Conservation (phyloP, 768 basidiomycete genomes). For the Hygrophorus pudorinus region DNA sequence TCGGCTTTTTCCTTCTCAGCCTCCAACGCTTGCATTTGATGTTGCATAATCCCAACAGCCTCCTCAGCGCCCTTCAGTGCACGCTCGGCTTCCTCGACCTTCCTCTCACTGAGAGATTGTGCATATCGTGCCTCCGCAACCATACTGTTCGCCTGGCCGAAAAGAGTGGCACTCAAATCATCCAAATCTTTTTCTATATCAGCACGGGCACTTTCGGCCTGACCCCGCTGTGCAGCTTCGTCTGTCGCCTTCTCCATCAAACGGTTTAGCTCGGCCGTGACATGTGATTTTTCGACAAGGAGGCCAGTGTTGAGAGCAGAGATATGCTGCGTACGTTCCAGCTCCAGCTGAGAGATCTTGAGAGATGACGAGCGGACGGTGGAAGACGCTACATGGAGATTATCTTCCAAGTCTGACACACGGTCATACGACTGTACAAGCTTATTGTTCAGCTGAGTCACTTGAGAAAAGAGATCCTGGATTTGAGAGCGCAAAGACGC, state of each 20-base stretch:
- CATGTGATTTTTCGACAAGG: conserved; percentile 84
- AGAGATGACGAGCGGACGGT: conserved; percentile 50
- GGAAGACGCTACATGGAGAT: conserved; percentile 58
- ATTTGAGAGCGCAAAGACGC: conserved; percentile 71
- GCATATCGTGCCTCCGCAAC: conserved; percentile 88
- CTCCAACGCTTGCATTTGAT: conserved; percentile 70
- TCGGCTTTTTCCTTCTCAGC: conserved; percentile 58
- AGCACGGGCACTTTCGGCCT: conserved; percentile 73
- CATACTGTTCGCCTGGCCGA: conserved; percentile 93
- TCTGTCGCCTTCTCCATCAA: conserved; percentile 94
- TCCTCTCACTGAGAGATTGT: conserved; percentile 52
- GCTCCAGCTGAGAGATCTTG: conserved; percentile 70
- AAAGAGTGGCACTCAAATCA: conserved; percentile 84
- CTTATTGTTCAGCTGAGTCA: conserved; percentile 84
- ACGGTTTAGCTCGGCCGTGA: conserved; percentile 83
- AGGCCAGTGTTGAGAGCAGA: conserved; percentile 85
- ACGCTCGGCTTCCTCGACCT: conserved; percentile 66
- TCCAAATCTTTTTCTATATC: conserved; percentile 93
- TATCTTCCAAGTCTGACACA: conserved; percentile 88
- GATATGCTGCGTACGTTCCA: conserved; percentile 79
- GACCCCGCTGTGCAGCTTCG: conserved; percentile 83
- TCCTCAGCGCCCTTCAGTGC: conserved; percentile 81
- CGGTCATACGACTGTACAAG: conserved; percentile 89
- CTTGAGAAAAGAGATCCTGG: conserved; percentile 81
- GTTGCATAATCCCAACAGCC: conserved; percentile 74